Evolutionary conservation across 1,284 basidiomycete genomes (phyloP).

Genomic region (Ustanciosporium gigantosporum): DNA sequence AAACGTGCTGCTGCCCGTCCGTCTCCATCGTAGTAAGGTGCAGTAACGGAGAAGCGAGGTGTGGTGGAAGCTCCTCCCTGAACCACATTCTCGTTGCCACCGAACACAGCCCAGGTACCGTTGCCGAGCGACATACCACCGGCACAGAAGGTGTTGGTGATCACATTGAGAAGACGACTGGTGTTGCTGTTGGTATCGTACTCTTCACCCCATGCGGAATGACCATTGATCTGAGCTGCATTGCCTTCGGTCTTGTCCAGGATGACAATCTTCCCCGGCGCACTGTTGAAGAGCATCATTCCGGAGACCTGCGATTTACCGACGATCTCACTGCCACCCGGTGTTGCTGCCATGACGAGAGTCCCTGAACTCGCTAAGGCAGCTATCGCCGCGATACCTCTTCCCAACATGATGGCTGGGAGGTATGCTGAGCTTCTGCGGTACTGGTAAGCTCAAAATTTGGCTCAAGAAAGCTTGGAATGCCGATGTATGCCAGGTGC

Average conservation of each 20-base stretch:
- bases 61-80: conserved; percentile 40
- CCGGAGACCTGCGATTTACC: conserved; percentile 45
- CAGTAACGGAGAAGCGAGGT: conserved; percentile 13
- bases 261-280: conserved; percentile 55
- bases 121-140: conserved; percentile 57
- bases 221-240: conserved; percentile 29
- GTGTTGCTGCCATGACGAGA: conserved; percentile 22
- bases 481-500: too few species aligned
- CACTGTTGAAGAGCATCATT: conserved; percentile 54
- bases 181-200: conserved; percentile 38
- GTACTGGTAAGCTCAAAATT: too few species aligned
- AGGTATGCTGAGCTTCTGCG: too few species aligned
- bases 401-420: conserved; percentile 6
- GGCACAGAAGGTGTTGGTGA: conserved; percentile 61
- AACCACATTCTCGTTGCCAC: conserved; percentile 58
- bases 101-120: conserved; percentile 56
- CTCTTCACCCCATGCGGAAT: conserved; percentile 47
- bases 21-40: conserved; percentile 31
- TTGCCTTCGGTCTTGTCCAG: conserved; percentile 62
- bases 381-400: conserved; percentile 5
- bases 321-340: conserved; percentile 36
- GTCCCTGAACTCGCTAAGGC: conserved; percentile 6
- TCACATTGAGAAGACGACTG: conserved; percentile 49
- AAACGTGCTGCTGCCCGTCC: conserved; percentile 35
- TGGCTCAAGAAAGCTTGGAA: too few species aligned